Percentiles rank a stretch among this genome's conserved stretches.
Evolutionary conservation across 1,284 basidiomycete genomes (phyloP).

Genomic region (Phellopilus nigrolimitatus): DNA sequence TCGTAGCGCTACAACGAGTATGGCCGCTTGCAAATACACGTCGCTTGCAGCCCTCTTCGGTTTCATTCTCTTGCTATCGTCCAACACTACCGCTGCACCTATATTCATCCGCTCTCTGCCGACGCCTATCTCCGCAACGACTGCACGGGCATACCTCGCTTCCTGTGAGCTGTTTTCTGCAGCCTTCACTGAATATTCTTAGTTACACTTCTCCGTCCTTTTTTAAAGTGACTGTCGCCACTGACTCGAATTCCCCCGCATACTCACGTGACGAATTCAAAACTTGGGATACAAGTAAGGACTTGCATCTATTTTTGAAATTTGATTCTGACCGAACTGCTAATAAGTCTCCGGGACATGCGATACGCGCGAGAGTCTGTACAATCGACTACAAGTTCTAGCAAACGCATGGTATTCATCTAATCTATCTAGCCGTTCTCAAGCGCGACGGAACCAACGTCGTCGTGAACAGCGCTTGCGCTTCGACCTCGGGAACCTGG

Average conservation of each 20-base stretch:
- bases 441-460: constrained; percentile 50
- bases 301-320: neutral
- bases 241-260: constrained; percentile 42
- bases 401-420: constrained; percentile 10
- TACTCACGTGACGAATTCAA: constrained; percentile 40
- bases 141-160: constrained; percentile 35
- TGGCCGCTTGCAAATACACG: too few species aligned
- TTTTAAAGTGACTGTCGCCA: constrained; percentile 44
- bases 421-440: constrained; percentile 39
- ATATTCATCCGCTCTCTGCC: constrained; percentile 30
- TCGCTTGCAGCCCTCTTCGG: too few species aligned
- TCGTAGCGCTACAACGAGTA: too few species aligned
- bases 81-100: neutral
- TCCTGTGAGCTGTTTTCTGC: constrained; percentile 27
- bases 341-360: constrained; percentile 44
- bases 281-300: constrained; percentile 42
- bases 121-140: constrained; percentile 33
- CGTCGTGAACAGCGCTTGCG: constrained; percentile 37
- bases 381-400: neutral
- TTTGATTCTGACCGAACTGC: neutral
- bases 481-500: constrained; percentile 46
- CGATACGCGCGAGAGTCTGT: constrained; percentile 48
- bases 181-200: neutral
- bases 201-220: neutral
- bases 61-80: too few species aligned